A percentile compares a stretch with the other conserved stretches of the same genome.
These are phyloP conservation scores for Aspergillus panamensis DNA, from an alignment of 495 filamentous ascomycete species.

Conservation along the genomic window DNA sequence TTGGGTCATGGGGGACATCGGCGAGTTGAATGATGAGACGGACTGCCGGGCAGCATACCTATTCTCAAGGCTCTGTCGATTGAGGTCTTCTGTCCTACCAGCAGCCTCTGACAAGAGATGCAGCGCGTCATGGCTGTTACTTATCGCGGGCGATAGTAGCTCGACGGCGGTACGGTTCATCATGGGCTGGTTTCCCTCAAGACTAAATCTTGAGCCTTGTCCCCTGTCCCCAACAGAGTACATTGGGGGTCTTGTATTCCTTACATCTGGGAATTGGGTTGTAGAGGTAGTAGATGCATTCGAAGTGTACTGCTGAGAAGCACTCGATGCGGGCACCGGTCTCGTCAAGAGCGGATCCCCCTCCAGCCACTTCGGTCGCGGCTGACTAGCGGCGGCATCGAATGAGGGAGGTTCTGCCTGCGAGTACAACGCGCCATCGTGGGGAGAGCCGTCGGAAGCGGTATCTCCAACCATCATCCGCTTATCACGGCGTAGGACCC, in stretches of 20 bases:
- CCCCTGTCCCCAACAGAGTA: slow-evolving; percentile 33
- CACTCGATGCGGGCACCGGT: slow-evolving; percentile 13
- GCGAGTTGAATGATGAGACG: slow-evolving; percentile 43
- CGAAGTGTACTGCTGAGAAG: slow-evolving; percentile 27
- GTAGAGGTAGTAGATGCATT: slow-evolving; percentile 24
- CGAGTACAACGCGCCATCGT: slow-evolving; percentile 30
- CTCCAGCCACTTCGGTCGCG: slow-evolving; percentile 37
- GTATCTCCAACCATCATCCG: slow-evolving; percentile 47
- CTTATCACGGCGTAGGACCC: slow-evolving; percentile 50
- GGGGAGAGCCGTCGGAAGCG: slow-evolving; percentile 27
- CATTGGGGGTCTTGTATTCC: slow-evolving; percentile 26
- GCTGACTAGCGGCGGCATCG: slow-evolving; percentile 29
- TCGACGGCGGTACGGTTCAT: slow-evolving; percentile 54
- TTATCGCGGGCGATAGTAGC: slow-evolving; percentile 54
- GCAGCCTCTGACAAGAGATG: slow-evolving; percentile 58
- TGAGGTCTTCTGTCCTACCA: slow-evolving; percentile 48
- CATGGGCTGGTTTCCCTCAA: slow-evolving; percentile 44
- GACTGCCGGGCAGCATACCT: slow-evolving; percentile 39
- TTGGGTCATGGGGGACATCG: slow-evolving; percentile 41
- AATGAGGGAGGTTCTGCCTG: slow-evolving; percentile 25
- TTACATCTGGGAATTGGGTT: slow-evolving; percentile 31
- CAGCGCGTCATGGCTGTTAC: slow-evolving; percentile 57
- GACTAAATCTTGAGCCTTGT: slow-evolving; percentile 25
- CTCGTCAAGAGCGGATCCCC: slow-evolving; percentile 12
- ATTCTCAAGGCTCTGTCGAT: slow-evolving; percentile 41